Evolutionary conservation across 352 stramenopile genomes (phyloP), one percentile per base, ranked within the genome.

Genomic region (Thalassiosira mediterranea): DNA sequence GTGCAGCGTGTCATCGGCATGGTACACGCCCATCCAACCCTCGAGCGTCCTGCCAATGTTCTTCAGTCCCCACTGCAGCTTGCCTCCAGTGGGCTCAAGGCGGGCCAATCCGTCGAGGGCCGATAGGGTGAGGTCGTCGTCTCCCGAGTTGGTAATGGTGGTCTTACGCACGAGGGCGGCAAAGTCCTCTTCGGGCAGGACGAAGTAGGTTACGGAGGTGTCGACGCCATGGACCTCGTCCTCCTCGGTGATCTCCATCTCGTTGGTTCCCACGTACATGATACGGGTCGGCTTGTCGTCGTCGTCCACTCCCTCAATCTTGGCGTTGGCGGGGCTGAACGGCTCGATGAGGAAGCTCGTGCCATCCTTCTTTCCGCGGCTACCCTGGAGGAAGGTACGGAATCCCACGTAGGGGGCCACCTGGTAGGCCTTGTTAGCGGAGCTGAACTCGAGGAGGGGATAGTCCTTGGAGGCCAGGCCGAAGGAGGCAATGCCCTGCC

Each of bases 101-200:
- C 72, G 63, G 19, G 85, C 83, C 8, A 94, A 59, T 38, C 90
- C 90, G 80, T 95, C 90, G 25, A 94, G 64, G 1, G 90, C 66
- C n/a, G 81, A 88, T 47, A 94, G 46, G 31, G 40, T 81, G 0
- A 90, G 32, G 15, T 49, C 10, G 64, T 84, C 72, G 17, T 57
- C 46, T 44, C 77, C 60, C 23, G 60, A 68, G 54, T 93, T 94
- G 56, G 62, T 81, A 72, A 94, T 89, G 11, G 88, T 94, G 4
- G 81, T 88, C 29, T 76, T 72, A 25, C 86, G 73, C 2, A 94
- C 87, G 31, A 94, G 72, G 3, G 87, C 76, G 15, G 74, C 84
- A 81, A 95, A 95, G 54, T 93, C 76, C 76, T 95, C 89, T 66
- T 95, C 87, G 3, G 90, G 91, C 23, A 95, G 59, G n/a, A 84